A percentile compares a stretch with the other conserved stretches of the same genome.
Evolutionary conservation across 257 asterid species (phyloP).

Genomic region (Cynanchum wilfordii): DNA sequence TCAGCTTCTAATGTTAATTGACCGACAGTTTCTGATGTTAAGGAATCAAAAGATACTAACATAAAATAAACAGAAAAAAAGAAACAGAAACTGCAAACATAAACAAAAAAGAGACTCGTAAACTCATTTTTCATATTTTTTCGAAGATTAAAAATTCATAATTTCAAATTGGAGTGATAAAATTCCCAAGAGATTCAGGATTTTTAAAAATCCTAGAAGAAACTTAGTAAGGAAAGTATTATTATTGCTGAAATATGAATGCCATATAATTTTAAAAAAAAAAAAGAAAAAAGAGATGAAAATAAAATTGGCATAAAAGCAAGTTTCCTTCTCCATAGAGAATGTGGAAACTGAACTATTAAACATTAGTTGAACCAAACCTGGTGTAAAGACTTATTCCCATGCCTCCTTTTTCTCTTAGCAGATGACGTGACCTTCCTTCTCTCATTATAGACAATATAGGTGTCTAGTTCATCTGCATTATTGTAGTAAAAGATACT

Average conservation of each 20-base stretch:
- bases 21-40: too few species aligned
- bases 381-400: constrained; percentile 77
- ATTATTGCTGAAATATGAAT: background rate
- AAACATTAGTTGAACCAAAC: constrained; percentile 32
- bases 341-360: background rate
- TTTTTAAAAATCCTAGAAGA: background rate
- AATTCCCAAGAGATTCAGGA: background rate
- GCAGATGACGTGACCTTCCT: constrained; percentile 97
- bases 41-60: background rate
- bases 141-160: background rate
- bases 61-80: background rate
- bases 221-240: background rate
- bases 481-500: constrained; percentile 10
- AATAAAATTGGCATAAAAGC: background rate
- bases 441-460: constrained; percentile 77
- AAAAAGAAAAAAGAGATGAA: background rate
- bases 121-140: background rate
- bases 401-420: constrained; percentile 72
- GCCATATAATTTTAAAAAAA: background rate
- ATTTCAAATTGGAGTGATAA: background rate
- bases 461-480: constrained; percentile 86
- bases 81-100: background rate
- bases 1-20: background rate
- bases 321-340: background rate
- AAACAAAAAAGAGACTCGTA: background rate